Conservation (phyloP, 768 basidiomycete species). For the Leccinum variicolor region DNA sequence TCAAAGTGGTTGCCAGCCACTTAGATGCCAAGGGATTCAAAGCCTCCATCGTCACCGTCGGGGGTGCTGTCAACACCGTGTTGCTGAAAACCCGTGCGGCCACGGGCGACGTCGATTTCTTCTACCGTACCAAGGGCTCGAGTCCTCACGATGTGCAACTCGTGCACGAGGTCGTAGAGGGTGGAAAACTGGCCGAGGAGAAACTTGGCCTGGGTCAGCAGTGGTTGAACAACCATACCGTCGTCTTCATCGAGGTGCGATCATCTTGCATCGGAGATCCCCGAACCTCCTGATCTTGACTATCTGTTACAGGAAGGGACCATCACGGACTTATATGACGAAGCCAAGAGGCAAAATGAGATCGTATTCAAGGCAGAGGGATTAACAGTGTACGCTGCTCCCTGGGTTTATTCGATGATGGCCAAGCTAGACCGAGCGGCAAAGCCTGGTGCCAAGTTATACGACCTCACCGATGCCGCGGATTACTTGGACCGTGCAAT, state of each 20-base stretch:
- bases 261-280: neutral
- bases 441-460: constrained; percentile 5
- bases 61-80: constrained; percentile 10
- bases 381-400: constrained; percentile 11
- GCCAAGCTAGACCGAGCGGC: constrained; percentile 7
- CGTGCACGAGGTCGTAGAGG: neutral
- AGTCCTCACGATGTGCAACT: neutral
- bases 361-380: constrained; percentile 3
- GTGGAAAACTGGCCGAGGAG: neutral
- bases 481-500: constrained; percentile 4
- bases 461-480: constrained; percentile 6
- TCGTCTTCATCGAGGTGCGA: constrained; percentile 1
- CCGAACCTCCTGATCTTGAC: neutral
- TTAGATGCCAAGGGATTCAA: constrained; percentile 1
- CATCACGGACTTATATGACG: neutral
- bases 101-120: constrained; percentile 12
- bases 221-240: constrained; percentile 12
- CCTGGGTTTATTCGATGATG: constrained; percentile 10
- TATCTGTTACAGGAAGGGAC: neutral
- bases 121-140: constrained; percentile 4
- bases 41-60: constrained; percentile 5
- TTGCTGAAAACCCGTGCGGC: constrained; percentile 2
- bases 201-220: neutral
- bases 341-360: constrained; percentile 1
- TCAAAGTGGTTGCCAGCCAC: constrained; percentile 1